Conservation (phyloP, 176 grass and related monocot genomes). For the Oryza nivara region DNA sequence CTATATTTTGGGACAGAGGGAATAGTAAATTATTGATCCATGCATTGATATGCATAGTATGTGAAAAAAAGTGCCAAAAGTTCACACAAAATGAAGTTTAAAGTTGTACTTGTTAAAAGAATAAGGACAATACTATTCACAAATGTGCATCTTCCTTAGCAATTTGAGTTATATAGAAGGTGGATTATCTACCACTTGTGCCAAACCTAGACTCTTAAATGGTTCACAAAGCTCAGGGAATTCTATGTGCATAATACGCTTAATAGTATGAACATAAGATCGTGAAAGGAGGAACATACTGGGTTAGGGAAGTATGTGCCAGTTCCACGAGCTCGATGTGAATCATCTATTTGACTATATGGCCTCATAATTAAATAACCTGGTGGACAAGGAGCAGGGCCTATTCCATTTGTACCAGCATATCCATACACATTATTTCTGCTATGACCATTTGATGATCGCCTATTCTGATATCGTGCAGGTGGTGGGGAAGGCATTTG, state of each 20-base stretch:
- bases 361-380: slow-evolving; percentile 57
- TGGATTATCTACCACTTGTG: background rate
- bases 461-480: slow-evolving; percentile 55
- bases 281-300: slow-evolving; percentile 48
- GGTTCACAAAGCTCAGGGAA: background rate
- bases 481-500: slow-evolving; percentile 40
- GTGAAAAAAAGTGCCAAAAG: slow-evolving; percentile 30
- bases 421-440: slow-evolving; percentile 58
- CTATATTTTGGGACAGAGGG: too few species aligned
- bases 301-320: slow-evolving; percentile 86
- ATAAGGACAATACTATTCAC: background rate
- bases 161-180: background rate
- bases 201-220: background rate
- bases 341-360: slow-evolving; percentile 62
- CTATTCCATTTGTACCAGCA: slow-evolving; percentile 52
- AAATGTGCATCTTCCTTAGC: background rate
- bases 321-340: slow-evolving; percentile 65
- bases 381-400: slow-evolving; percentile 48
- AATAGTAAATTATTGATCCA: slow-evolving; percentile 3
- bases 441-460: slow-evolving; percentile 53
- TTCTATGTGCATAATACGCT: background rate
- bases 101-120: background rate
- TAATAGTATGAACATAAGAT: slow-evolving; percentile 23
- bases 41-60: slow-evolving; percentile 6
- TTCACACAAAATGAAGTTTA: slow-evolving; percentile 20